These are phyloP conservation scores for Cyclocybe aegerita DNA, from an alignment of 768 basidiomycete genomes.

Conservation along the genomic window DNA sequence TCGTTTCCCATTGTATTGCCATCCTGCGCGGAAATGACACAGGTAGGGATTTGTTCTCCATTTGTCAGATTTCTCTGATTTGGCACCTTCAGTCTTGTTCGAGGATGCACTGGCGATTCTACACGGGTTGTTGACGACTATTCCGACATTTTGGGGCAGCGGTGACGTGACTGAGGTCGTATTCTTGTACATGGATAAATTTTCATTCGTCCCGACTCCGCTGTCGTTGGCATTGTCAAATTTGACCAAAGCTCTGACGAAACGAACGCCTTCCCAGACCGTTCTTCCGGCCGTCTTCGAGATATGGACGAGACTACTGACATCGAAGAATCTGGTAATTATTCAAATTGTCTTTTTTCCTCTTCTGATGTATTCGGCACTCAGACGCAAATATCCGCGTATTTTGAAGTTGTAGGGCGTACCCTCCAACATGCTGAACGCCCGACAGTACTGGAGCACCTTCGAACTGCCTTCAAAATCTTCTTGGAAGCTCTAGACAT, in stretches of 20 bases:
- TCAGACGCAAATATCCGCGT: constrained; percentile 42
- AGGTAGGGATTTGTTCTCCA: constrained; percentile 24
- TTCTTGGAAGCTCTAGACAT: constrained; percentile 80
- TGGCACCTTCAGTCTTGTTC: constrained; percentile 23
- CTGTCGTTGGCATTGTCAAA: constrained; percentile 33
- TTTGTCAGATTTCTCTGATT: constrained; percentile 1
- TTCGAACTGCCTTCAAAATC: constrained; percentile 70
- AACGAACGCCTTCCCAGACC: constrained; percentile 64
- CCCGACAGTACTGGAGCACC: constrained; percentile 59
- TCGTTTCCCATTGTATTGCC: constrained; percentile 57
- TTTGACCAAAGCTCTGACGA: constrained; percentile 66
- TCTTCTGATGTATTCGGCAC: not conserved
- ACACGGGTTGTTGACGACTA: constrained; percentile 65
- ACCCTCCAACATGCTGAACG: constrained; percentile 65
- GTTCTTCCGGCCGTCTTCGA: constrained; percentile 65
- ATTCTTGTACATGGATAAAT: constrained; percentile 53
- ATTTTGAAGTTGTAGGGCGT: constrained; percentile 70
- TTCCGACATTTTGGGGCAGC: constrained; percentile 81
- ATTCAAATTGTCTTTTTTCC: not conserved
- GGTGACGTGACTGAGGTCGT: constrained; percentile 58
- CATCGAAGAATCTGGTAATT: constrained; percentile 35
- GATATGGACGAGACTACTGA: constrained; percentile 46
- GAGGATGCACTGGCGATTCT: constrained; percentile 47
- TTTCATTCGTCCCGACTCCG: constrained; percentile 28
- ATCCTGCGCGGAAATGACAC: constrained; percentile 43